Evolutionary conservation across 73 alveolate species (phyloP).

Genomic region (Uronychia binucleata): DNA sequence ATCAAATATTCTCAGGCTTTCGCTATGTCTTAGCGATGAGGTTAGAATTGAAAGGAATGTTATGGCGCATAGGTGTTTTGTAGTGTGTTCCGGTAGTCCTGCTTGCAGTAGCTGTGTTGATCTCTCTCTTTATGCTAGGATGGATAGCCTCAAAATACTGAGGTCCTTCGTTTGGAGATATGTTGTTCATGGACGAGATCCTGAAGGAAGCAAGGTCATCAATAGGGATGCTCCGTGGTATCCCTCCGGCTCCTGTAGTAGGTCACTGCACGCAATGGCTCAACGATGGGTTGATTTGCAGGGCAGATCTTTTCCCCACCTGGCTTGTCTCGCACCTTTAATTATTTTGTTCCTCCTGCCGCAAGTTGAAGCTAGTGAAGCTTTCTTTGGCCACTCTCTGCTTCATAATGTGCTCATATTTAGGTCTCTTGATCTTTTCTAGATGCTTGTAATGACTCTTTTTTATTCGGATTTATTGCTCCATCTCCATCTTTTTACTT

Average conservation of each 20-base stretch:
- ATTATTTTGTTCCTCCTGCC: not conserved
- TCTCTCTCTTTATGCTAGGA: not conserved
- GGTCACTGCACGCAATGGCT: not conserved
- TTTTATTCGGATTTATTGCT: not conserved
- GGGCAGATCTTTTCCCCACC: not conserved
- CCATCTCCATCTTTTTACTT: not conserved
- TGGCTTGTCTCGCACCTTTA: not conserved
- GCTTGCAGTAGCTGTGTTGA: not conserved
- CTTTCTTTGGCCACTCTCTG: not conserved
- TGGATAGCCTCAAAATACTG: not conserved
- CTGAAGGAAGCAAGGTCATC: no score
- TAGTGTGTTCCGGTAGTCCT: not conserved
- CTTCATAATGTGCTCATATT: not conserved
- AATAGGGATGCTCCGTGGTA: no score
- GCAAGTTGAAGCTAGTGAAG: not conserved
- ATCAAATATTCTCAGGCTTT: no score
- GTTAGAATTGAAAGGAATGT: no score
- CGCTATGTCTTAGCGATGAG: no score
- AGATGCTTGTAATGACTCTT: not conserved
- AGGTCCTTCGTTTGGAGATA: not conserved
- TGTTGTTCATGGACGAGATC: not conserved
- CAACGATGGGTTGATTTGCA: not conserved
- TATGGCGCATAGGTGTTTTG: no score
- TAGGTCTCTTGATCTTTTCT: not conserved
- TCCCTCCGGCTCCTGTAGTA: not conserved